Evolutionary conservation across 1,284 basidiomycete species (phyloP).

Genomic region (Boletus subluridellus): DNA sequence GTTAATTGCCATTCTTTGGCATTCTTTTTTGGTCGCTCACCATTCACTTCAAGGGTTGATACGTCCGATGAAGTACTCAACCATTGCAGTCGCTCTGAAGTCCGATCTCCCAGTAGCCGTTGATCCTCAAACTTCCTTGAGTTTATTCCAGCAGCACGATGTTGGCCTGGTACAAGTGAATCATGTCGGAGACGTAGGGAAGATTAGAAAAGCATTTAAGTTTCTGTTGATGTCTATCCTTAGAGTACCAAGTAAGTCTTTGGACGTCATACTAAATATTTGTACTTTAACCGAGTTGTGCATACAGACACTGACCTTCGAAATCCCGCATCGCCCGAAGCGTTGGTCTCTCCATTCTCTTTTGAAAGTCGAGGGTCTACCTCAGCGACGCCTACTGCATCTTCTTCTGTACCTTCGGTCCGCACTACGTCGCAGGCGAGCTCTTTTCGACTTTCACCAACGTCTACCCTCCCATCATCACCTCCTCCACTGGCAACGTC

Average conservation of each 20-base stretch:
- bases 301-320: constrained; percentile 43
- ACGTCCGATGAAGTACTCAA: constrained; percentile 51
- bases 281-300: constrained; percentile 7
- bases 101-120: constrained; percentile 58
- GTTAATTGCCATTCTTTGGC: constrained; percentile 8
- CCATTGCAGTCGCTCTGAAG: constrained; percentile 74
- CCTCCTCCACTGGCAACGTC: constrained; percentile 38
- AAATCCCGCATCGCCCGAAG: constrained; percentile 69
- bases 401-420: constrained; percentile 37
- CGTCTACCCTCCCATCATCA: constrained; percentile 33
- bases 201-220: constrained; percentile 63
- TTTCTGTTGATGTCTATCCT: constrained; percentile 61
- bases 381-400: constrained; percentile 49
- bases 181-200: constrained; percentile 47
- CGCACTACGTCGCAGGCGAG: constrained; percentile 32
- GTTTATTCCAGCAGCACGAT: constrained; percentile 52
- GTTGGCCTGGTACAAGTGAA: constrained; percentile 69
- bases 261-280: not conserved
- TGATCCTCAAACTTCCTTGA: constrained; percentile 51
- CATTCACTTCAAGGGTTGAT: constrained; percentile 47
- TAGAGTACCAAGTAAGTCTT: constrained; percentile 49
- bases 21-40: constrained; percentile 12
- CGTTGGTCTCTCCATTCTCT: constrained; percentile 48
- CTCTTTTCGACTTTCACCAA: constrained; percentile 32
- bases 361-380: constrained; percentile 45